These are phyloP conservation scores for Penicillium egyptiacum DNA, from an alignment of 495 filamentous ascomycete genomes.

Conservation along the genomic window DNA sequence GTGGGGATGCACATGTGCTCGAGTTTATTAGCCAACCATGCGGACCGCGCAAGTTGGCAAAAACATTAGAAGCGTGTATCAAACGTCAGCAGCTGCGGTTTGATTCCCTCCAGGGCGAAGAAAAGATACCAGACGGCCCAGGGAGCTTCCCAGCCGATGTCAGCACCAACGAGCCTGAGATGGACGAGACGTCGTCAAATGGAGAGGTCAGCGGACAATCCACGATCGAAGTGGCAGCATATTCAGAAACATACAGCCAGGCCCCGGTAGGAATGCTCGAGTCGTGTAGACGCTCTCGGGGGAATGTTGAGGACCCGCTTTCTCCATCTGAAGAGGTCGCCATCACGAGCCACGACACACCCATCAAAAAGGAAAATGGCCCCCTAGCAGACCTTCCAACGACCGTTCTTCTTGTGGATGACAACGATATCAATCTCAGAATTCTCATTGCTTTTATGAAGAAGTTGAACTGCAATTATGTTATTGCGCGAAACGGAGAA, in stretches of 20 bases:
- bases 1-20: conserved; percentile 6
- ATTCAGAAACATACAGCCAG: not conserved
- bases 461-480: conserved; percentile 30
- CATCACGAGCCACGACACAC: not conserved
- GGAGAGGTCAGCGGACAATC: not conserved
- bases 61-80: conserved; percentile 42
- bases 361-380: conserved; percentile 12
- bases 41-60: conserved; percentile 57
- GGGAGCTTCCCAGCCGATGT: not conserved
- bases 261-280: not conserved
- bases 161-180: too few species aligned
- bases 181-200: not conserved
- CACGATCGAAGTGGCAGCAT: not conserved
- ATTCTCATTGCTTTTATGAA: conserved; percentile 40
- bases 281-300: not conserved
- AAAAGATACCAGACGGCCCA: not conserved
- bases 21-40: conserved; percentile 44
- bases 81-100: conserved; percentile 17
- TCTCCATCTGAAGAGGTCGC: not conserved
- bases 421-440: conserved; percentile 40
- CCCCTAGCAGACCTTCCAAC: not conserved
- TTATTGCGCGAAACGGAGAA: conserved; percentile 49
- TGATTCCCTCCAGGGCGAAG: not conserved
- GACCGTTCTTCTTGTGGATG: conserved; percentile 35
- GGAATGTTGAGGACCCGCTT: not conserved